Conservation (phyloP, 1,139 yeast genomes). For the Pichia sp. region DNA sequence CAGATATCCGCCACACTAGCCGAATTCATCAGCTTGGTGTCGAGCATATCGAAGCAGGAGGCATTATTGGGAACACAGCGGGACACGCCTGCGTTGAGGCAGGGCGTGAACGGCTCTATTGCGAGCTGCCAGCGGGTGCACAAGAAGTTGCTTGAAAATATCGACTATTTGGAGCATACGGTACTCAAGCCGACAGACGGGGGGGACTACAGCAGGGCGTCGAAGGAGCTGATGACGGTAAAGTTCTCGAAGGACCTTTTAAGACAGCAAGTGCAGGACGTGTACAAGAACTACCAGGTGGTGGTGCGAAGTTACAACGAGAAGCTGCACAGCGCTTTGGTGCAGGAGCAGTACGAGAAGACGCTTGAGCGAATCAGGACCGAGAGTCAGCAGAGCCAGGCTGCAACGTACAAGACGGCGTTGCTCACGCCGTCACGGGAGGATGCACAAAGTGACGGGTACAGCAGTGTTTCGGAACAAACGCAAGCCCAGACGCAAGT, state of each 20-base stretch:
- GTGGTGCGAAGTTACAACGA: constrained; percentile 40
- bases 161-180: constrained; percentile 17
- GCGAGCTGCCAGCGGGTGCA: constrained; percentile 17
- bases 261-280: constrained; percentile 39
- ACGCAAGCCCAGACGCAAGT: background rate
- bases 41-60: constrained; percentile 46
- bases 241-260: constrained; percentile 40
- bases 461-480: background rate
- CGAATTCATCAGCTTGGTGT: constrained; percentile 44
- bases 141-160: constrained; percentile 16
- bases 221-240: constrained; percentile 17
- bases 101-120: constrained; percentile 36
- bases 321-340: constrained; percentile 31
- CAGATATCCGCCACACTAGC: constrained; percentile 3
- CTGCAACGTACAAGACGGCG: constrained; percentile 23
- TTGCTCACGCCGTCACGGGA: constrained; percentile 12
- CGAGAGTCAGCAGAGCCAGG: constrained; percentile 8
- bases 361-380: constrained; percentile 14
- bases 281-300: constrained; percentile 37
- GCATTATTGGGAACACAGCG: constrained; percentile 52
- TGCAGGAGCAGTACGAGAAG: constrained; percentile 32
- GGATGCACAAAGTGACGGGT: background rate
- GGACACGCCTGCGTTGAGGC: constrained; percentile 44
- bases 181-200: constrained; percentile 4
- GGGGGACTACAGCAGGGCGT: background rate